phyloP scores from a whole-genome alignment of 371 early-diverging fungal genomes.

The Phascolomyces articulosus region DNA sequence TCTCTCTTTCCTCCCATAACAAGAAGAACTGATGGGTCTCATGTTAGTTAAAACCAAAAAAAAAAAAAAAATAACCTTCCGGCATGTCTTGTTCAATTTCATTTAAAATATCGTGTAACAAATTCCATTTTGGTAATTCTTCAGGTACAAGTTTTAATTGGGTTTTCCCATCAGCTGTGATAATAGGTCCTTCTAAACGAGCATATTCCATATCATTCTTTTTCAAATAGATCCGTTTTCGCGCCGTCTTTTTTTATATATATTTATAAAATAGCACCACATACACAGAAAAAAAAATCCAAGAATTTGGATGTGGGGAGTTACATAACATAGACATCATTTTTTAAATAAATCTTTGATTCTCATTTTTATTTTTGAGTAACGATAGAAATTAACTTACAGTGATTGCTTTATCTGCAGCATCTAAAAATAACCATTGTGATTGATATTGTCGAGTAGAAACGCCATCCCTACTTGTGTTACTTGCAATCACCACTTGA shows the following conservation, averaged over 20 bases:
- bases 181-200: background rate
- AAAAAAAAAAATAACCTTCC: too few relatives aligned
- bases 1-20: too few relatives aligned
- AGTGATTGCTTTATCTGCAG: slow-evolving; percentile 76
- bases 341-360: background rate
- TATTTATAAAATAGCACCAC: too few relatives aligned
- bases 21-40: too few relatives aligned
- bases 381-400: background rate
- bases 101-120: slow-evolving; percentile 67
- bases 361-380: background rate
- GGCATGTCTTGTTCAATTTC: slow-evolving; percentile 74
- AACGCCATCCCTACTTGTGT: slow-evolving; percentile 37
- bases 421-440: slow-evolving; percentile 85
- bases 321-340: too few relatives aligned
- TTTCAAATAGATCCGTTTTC: slow-evolving; percentile 65
- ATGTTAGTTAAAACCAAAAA: too few relatives aligned
- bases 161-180: slow-evolving; percentile 24
- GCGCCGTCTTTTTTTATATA: slow-evolving; percentile 58
- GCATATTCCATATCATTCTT: slow-evolving; percentile 43
- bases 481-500: slow-evolving; percentile 77
- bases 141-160: slow-evolving; percentile 81
- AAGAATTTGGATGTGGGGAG: too few relatives aligned
- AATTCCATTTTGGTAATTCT: slow-evolving; percentile 92
- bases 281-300: too few relatives aligned
- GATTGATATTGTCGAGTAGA: slow-evolving; percentile 41